Conservation (phyloP, 257 asterid species). For the Gentiana macrophylla region DNA sequence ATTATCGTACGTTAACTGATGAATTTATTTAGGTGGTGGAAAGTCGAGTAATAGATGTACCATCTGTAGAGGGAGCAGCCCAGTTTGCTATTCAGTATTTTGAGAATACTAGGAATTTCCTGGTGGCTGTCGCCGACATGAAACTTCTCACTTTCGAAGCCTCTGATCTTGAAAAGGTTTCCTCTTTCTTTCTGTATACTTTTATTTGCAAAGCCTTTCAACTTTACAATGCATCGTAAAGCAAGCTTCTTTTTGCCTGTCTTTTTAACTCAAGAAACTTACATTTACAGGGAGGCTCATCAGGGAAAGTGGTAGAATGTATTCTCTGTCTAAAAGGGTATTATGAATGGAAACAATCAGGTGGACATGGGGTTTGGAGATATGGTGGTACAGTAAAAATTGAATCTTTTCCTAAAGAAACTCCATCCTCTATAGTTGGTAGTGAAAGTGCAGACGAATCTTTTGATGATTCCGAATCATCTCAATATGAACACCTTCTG, state of each 20-base stretch:
- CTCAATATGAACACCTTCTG: conserved; percentile 59
- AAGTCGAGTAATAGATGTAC: conserved; percentile 61
- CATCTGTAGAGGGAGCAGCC: conserved; percentile 85
- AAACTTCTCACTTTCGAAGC: conserved; percentile 85
- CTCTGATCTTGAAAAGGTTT: conserved; percentile 84
- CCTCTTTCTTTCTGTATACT: background rate
- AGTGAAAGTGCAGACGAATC: conserved; percentile 75
- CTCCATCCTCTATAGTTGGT: conserved; percentile 49
- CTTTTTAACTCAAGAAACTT: background rate
- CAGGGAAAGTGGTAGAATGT: conserved; percentile 88
- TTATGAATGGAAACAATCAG: conserved; percentile 78
- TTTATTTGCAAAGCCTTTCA: background rate
- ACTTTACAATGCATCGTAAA: too few relatives aligned
- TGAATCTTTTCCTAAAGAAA: conserved; percentile 52
- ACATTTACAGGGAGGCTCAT: conserved; percentile 69
- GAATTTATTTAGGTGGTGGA: conserved; percentile 57
- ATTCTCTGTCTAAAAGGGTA: conserved; percentile 86
- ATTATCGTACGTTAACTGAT: background rate
- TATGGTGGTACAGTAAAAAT: conserved; percentile 85
- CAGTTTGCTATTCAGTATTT: conserved; percentile 92
- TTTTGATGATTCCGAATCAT: conserved; percentile 68
- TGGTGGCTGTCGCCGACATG: conserved; percentile 73
- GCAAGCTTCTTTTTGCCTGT: too few relatives aligned
- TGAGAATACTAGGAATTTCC: conserved; percentile 86
- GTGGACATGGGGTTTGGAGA: conserved; percentile 87